Evolutionary conservation across 139 green algal genomes (phyloP).

Genomic region (Ettlia oleoabundans): DNA sequence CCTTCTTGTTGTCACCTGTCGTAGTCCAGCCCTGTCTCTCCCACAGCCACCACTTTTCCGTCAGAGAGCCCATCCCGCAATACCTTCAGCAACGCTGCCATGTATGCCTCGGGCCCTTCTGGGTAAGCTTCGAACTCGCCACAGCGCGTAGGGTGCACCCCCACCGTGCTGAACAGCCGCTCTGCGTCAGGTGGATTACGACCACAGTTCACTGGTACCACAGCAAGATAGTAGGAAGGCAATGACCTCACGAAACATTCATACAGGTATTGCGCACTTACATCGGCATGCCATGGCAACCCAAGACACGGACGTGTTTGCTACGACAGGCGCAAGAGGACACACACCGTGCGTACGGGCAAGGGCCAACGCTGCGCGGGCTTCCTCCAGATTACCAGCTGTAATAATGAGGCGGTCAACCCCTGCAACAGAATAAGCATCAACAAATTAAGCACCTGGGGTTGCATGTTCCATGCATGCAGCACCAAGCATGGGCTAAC

Average conservation of each 20-base stretch:
- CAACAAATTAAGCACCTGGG: background rate
- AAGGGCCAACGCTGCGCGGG: constrained; percentile 62
- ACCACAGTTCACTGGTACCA: too few relatives aligned
- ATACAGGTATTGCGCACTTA: background rate
- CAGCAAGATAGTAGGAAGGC: too few relatives aligned
- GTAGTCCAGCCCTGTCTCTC: constrained; percentile 86
- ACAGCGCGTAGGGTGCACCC: constrained; percentile 87
- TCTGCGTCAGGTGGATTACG: too few relatives aligned
- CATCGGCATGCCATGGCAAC: too few relatives aligned
- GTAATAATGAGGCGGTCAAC: constrained; percentile 80
- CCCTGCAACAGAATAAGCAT: constrained; percentile 24
- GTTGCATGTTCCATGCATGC: too few relatives aligned
- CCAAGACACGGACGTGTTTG: too few relatives aligned
- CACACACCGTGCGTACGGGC: constrained; percentile 44
- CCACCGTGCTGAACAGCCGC: constrained; percentile 83
- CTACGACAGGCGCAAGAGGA: too few relatives aligned
- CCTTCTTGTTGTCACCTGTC: constrained; percentile 53
- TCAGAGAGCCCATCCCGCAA: constrained; percentile 48
- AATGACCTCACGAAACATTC: background rate
- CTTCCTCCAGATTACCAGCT: constrained; percentile 65
- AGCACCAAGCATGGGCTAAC: too few relatives aligned
- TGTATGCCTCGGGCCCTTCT: constrained; percentile 58
- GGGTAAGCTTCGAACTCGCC: constrained; percentile 70
- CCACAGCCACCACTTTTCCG: constrained; percentile 88
- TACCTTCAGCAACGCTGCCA: constrained; percentile 55